Percentiles rank a stretch among this genome's conserved stretches.
These are phyloP conservation scores for Scolecobasidium constrictum DNA, from an alignment of 2,329 filamentous ascomycete species.

Conservation along the genomic window DNA sequence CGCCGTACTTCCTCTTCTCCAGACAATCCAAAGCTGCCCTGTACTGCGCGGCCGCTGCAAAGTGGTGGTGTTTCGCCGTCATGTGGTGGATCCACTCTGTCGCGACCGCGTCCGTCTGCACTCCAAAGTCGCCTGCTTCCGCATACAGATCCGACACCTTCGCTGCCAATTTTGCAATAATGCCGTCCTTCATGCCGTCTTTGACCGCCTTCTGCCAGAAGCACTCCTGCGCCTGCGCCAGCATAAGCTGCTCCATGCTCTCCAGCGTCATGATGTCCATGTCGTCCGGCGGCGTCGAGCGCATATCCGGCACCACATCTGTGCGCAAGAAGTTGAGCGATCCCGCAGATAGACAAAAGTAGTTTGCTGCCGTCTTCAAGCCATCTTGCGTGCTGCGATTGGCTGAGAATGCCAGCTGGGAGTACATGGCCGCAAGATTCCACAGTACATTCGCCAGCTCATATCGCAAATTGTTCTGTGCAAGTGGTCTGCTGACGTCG, in stretches of 20 bases:
- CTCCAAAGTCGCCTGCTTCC: constrained; percentile 69
- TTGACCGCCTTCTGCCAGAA: constrained; percentile 98
- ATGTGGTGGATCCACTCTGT: constrained; percentile 97
- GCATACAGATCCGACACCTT: constrained; percentile 88
- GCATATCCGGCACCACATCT: constrained; percentile 69
- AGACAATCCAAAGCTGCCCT: constrained; percentile 81
- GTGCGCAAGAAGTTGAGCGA: constrained; percentile 69
- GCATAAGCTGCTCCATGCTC: constrained; percentile 68
- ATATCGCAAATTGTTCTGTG: constrained; percentile 59
- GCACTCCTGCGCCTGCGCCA: constrained; percentile 92
- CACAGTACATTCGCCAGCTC: constrained; percentile 88
- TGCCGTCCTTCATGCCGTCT: constrained; percentile 83
- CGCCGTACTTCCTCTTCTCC: constrained; percentile 89
- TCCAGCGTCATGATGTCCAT: constrained; percentile 87
- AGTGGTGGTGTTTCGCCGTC: constrained; percentile 94
- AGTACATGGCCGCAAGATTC: constrained; percentile 89
- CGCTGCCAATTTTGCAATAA: constrained; percentile 82
- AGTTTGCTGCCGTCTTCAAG: constrained; percentile 77
- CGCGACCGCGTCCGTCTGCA: constrained; percentile 81
- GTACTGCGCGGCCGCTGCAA: constrained; percentile 90
- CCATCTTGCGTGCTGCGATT: constrained; percentile 72
- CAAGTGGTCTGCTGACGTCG: constrained; percentile 61
- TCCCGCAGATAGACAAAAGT: constrained; percentile 80
- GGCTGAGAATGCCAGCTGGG: constrained; percentile 73
- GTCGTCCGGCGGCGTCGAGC: constrained; percentile 78